These are phyloP conservation scores for Mortierella alpina DNA, from an alignment of 192 early-diverging fungal species.

Conservation along the genomic window DNA sequence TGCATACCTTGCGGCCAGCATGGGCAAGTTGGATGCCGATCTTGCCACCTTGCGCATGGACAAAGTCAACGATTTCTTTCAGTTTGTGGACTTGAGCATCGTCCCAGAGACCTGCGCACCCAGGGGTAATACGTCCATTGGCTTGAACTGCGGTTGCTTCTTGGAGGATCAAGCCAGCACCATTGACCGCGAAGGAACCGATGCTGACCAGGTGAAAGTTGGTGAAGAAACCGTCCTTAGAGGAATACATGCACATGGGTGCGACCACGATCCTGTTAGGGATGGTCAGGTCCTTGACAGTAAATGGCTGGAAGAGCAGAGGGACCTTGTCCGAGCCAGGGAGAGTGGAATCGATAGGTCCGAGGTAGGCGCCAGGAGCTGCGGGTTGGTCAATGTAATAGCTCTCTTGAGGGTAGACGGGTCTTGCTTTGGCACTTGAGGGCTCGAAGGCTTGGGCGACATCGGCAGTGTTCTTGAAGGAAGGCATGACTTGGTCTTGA, in stretches of 20 bases:
- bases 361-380: constrained; percentile 39
- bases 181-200: constrained; percentile 79
- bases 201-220: constrained; percentile 74
- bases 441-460: constrained; percentile 4
- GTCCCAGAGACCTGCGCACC: constrained; percentile 84
- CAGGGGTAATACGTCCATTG: constrained; percentile 83
- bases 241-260: constrained; percentile 89
- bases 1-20: constrained; percentile 77
- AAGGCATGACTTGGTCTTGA: constrained; percentile 12
- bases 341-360: constrained; percentile 38
- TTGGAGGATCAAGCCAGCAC: constrained; percentile 82
- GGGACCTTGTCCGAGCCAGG: constrained; percentile 22
- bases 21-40: constrained; percentile 86
- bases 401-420: constrained; percentile 27
- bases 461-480: constrained; percentile 14
- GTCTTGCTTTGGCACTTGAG: constrained; percentile 8
- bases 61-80: constrained; percentile 69
- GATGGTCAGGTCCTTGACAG: constrained; percentile 70
- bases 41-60: constrained; percentile 68
- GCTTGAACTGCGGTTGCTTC: constrained; percentile 82
- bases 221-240: constrained; percentile 71
- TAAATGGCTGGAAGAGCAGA: constrained; percentile 75
- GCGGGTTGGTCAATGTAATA: constrained; percentile 32
- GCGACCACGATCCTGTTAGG: constrained; percentile 83
- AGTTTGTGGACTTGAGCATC: constrained; percentile 79